phyloP scores from a whole-genome alignment of 345 rosid species.

The Gossypium herbaceum region DNA sequence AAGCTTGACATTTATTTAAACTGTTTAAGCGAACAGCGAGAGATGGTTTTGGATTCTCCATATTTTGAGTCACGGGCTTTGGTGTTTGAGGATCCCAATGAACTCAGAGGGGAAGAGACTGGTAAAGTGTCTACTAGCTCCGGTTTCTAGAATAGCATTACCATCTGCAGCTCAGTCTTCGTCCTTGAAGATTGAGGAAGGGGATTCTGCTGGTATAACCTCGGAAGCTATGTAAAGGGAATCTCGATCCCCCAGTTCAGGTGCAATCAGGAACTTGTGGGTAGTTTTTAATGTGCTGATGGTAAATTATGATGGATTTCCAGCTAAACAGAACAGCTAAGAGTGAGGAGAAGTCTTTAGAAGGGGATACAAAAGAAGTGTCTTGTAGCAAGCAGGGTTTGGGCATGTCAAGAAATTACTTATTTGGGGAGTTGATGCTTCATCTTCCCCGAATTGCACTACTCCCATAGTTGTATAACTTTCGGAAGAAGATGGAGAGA shows the following conservation, averaged over 20 bases:
- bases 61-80: slow-evolving; percentile 30
- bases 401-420: slow-evolving; percentile 45
- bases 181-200: slow-evolving; percentile 41
- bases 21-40: slow-evolving; percentile 76
- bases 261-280: slow-evolving; percentile 27
- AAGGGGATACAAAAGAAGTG: slow-evolving; percentile 40
- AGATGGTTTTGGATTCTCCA: slow-evolving; percentile 69
- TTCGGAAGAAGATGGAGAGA: slow-evolving; percentile 56
- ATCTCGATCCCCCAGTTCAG: slow-evolving; percentile 87
- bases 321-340: slow-evolving; percentile 19
- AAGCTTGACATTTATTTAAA: slow-evolving; percentile 86
- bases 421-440: slow-evolving; percentile 21
- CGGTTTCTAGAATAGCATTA: slow-evolving; percentile 56
- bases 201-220: slow-evolving; percentile 37
- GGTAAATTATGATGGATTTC: slow-evolving; percentile 18
- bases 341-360: slow-evolving; percentile 30
- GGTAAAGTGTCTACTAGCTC: slow-evolving; percentile 39
- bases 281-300: neutral
- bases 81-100: slow-evolving; percentile 51
- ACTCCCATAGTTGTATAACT: slow-evolving; percentile 46
- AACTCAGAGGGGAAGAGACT: slow-evolving; percentile 38
- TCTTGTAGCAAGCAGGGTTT: slow-evolving; percentile 45
- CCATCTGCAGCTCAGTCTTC: slow-evolving; percentile 66
- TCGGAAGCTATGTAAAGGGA: slow-evolving; percentile 60
- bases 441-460: neutral